These are phyloP conservation scores for Balansia obtecta DNA, from an alignment of 2,329 filamentous ascomycete species.

Conservation along the genomic window DNA sequence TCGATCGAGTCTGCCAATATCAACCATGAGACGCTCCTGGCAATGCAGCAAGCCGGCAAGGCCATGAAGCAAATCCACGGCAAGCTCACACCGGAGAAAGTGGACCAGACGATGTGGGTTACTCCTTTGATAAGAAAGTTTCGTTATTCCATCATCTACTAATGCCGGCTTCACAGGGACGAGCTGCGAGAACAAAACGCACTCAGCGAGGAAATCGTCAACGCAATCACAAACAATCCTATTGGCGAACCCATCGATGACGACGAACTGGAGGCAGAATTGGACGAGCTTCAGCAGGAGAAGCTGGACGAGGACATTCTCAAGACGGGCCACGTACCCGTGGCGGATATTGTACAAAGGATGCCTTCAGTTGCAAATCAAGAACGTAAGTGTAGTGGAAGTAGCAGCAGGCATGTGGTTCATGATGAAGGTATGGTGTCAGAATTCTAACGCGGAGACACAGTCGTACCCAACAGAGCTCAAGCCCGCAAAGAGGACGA, in stretches of 20 bases:
- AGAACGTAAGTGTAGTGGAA: slow-evolving; percentile 51
- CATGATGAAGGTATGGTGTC: neutral
- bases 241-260: slow-evolving; percentile 68
- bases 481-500: slow-evolving; percentile 65
- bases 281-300: slow-evolving; percentile 83
- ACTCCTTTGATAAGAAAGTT: neutral
- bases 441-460: slow-evolving; percentile 5
- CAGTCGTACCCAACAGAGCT: slow-evolving; percentile 22
- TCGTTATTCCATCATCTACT: neutral
- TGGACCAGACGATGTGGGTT: slow-evolving; percentile 85
- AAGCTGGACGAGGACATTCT: slow-evolving; percentile 89
- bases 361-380: slow-evolving; percentile 64
- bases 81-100: slow-evolving; percentile 83
- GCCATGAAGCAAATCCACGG: slow-evolving; percentile 93
- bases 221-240: slow-evolving; percentile 63
- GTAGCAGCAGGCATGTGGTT: neutral
- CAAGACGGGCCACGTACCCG: slow-evolving; percentile 73
- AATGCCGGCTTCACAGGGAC: slow-evolving; percentile 47
- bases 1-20: slow-evolving; percentile 97
- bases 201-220: slow-evolving; percentile 84
- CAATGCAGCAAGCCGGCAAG: slow-evolving; percentile 80
- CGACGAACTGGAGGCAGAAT: slow-evolving; percentile 69
- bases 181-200: slow-evolving; percentile 82
- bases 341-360: slow-evolving; percentile 63
- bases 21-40: slow-evolving; percentile 88